These are phyloP conservation scores for Neurospora sp. DNA, from an alignment of 2,329 filamentous ascomycete species.

Conservation along the genomic window DNA sequence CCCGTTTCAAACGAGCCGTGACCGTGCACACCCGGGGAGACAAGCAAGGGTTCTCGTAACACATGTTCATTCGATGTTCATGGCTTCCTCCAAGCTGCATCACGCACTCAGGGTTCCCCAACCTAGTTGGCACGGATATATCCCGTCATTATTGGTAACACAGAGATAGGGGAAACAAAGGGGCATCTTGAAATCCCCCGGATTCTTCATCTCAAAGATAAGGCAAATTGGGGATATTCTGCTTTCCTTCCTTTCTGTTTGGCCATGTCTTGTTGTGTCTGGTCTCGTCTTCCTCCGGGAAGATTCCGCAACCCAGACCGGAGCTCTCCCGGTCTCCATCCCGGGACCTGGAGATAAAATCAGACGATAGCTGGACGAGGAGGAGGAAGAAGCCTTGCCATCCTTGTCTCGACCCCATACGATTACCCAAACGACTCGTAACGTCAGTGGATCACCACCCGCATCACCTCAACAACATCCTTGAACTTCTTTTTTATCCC, in stretches of 20 bases:
- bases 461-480: not conserved
- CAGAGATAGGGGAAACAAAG: not conserved
- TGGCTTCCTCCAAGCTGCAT: not conserved
- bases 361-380: not conserved
- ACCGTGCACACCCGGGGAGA: not conserved
- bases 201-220: not conserved
- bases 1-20: not conserved
- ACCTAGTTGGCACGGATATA: not conserved
- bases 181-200: not conserved
- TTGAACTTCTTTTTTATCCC: not conserved
- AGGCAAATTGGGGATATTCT: not conserved
- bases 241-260: not conserved
- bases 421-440: not conserved
- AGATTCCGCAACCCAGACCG: not conserved
- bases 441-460: not conserved
- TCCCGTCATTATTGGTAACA: not conserved
- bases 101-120: not conserved
- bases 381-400: not conserved
- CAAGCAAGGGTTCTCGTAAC: not conserved
- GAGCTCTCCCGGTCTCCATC: not conserved
- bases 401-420: not conserved
- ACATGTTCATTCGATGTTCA: not conserved
- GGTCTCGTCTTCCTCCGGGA: not conserved
- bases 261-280: not conserved
- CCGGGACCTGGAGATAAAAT: not conserved